Base-by-base conservation (phyloP, 1,139 yeast species). In the Blastobotrys malaysiensis region DNA sequence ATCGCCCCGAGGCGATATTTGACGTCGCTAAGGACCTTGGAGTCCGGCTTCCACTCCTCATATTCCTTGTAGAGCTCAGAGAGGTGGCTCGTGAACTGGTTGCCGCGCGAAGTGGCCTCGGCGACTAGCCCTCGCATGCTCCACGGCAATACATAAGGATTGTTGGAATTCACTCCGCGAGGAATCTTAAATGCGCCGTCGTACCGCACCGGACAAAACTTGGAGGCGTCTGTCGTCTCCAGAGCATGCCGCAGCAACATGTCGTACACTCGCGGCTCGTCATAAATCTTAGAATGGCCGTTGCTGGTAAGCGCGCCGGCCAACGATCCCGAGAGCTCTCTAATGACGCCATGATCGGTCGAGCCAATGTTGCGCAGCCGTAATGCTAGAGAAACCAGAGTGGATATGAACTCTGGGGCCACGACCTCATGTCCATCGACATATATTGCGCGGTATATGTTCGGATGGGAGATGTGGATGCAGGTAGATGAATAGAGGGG, bases 261-360 rank as follows among this genome's bases (percentile, higher is more conserved):
- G 61, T 85, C 90, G 66, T 93, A 93, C 0, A 93, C 98, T 56
- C 83, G 80, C 4, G 85, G 83, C 62, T 88, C 96, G 64, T 87
- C 87, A 69, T 93, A 93, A 48, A 93, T 83, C 60, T 81, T 85
- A 0, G 97, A 90, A 69, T 93, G 98, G 0, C 98, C 98, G 14
- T 95, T 93, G 2, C 97, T 96, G 0, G 97, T 91, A 54, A 93
- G 73, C 2, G 96, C 86, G 0, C 98, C 98, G 0, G 96, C 93
- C 59, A 93, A 75, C 0, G 91, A 81, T 16, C 82, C 79, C 56
- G 96, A 87, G 45, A 93, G 78, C 65, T 93, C 97, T 61, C 85
- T 85, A 22, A 91, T 76, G 1, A 82, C 65, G 9, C 73, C 74
- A 55, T 70, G 72, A 54, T 74, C 77, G 1, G 67, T 54, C 1